A percentile compares a stretch with the other conserved stretches of the same genome.
These are phyloP conservation scores for Nepenthes gracilis DNA, from an alignment of 148 eudicot genomes.

Conservation along the genomic window DNA sequence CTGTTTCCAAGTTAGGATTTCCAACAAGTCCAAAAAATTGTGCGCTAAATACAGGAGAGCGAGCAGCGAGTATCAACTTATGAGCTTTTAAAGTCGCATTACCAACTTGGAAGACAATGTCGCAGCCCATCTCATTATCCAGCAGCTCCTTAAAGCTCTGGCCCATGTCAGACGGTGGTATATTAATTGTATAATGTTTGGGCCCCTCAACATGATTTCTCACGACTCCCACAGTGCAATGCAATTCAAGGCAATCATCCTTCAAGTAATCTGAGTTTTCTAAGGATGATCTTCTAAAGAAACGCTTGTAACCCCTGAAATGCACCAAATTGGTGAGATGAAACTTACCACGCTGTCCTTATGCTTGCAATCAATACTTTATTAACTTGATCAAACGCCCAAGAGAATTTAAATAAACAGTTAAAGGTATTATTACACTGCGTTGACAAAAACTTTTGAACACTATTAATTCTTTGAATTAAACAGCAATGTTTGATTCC, in stretches of 20 bases:
- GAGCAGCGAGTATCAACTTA: conserved; percentile 80
- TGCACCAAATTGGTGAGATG: not conserved
- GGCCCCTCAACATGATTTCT: conserved; percentile 68
- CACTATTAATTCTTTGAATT: no score
- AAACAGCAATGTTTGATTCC: no score
- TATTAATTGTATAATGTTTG: conserved; percentile 31
- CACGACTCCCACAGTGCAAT: conserved; percentile 88
- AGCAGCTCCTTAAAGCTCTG: conserved; percentile 36
- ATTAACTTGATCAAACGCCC: not conserved
- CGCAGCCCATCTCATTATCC: conserved; percentile 56
- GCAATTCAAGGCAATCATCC: conserved; percentile 57
- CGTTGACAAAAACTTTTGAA: no score
- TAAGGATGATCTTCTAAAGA: conserved; percentile 40
- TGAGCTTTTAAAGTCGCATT: conserved; percentile 78
- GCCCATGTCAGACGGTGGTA: conserved; percentile 77
- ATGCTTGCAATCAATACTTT: not conserved
- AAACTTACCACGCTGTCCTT: not conserved
- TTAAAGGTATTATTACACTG: no score
- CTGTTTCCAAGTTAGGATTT: conserved; percentile 44
- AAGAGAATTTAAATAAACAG: not conserved
- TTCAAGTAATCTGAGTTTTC: conserved; percentile 56
- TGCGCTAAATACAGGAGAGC: conserved; percentile 91
- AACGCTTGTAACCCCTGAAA: conserved; percentile 89
- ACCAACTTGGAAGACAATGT: conserved; percentile 57
- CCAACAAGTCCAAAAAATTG: conserved; percentile 83